Evolutionary conservation across 352 stramenopile genomes (phyloP).

Genomic region (Pseudoperonospora humuli): DNA sequence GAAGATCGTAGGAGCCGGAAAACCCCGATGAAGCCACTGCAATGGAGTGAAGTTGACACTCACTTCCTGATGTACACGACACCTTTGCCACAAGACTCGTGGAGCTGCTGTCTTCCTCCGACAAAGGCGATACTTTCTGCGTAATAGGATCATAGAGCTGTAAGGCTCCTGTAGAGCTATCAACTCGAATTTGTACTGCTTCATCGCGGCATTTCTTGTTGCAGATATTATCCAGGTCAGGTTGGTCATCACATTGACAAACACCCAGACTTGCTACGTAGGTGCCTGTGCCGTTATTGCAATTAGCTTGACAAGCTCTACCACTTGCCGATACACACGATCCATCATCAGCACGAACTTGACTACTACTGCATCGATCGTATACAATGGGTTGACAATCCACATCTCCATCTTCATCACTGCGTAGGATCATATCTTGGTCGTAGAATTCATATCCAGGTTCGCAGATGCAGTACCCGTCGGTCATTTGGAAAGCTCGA

Average conservation of each 20-base stretch:
- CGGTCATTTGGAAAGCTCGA: conserved; percentile 86
- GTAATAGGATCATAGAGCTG: conserved; percentile 53
- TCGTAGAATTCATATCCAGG: conserved; percentile 90
- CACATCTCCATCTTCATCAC: conserved; percentile 76
- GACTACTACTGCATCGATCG: conserved; percentile 55
- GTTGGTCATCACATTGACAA: conserved; percentile 79
- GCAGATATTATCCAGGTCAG: conserved; percentile 72
- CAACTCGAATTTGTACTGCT: conserved; percentile 47
- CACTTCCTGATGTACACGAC: no score
- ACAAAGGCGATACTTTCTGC: no score
- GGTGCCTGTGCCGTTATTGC: conserved; percentile 58
- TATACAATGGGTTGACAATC: conserved; percentile 91
- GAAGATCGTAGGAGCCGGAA: no score
- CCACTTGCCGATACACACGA: conserved; percentile 43
- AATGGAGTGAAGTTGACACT: no score
- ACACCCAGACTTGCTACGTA: conserved; percentile 75
- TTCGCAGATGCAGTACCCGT: conserved; percentile 88
- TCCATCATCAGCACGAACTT: conserved; percentile 73
- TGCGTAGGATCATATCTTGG: conserved; percentile 67
- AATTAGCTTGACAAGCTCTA: conserved; percentile 46
- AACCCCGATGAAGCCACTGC: no score
- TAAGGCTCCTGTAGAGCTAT: conserved; percentile 41
- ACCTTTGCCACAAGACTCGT: no score
- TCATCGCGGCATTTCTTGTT: conserved; percentile 61
- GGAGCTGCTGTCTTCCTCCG: no score